Evolutionary conservation across 2,329 filamentous ascomycete species (phyloP).

Genomic region (Aspergillus spinulosporus): DNA sequence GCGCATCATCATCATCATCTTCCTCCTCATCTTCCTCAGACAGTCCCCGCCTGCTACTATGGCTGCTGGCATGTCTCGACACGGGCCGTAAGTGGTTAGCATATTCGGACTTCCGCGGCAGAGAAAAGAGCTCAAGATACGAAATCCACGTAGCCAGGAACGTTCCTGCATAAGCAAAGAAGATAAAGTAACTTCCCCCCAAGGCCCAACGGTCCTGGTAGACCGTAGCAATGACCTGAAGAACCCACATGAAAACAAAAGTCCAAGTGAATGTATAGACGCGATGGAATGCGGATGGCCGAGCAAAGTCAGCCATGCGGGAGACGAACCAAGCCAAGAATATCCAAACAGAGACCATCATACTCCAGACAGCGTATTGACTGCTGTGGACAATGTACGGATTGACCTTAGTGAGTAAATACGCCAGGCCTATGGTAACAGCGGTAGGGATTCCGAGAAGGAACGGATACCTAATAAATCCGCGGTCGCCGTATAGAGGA

Average conservation of each 20-base stretch:
- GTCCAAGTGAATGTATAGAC: conserved; percentile 82
- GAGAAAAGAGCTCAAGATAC: conserved; percentile 75
- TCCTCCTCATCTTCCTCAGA: conserved; percentile 44
- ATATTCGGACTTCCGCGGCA: conserved; percentile 71
- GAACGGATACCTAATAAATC: conserved; percentile 80
- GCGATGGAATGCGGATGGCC: conserved; percentile 83
- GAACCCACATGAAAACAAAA: conserved; percentile 70
- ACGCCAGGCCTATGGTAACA: conserved; percentile 70
- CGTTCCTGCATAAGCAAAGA: conserved; percentile 74
- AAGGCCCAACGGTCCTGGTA: conserved; percentile 73
- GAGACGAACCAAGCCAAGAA: conserved; percentile 80
- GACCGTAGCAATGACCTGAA: conserved; percentile 71
- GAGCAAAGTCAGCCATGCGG: conserved; percentile 72
- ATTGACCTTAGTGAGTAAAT: conserved; percentile 78
- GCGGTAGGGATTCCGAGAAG: conserved; percentile 68
- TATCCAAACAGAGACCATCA: conserved; percentile 80
- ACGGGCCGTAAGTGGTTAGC: conserved; percentile 57
- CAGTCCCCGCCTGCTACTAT: conserved; percentile 44
- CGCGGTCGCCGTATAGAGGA: conserved; percentile 71
- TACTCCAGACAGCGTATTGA: conserved; percentile 82
- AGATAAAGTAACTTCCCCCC: conserved; percentile 74
- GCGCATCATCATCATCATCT: conserved; percentile 36
- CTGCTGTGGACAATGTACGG: conserved; percentile 90
- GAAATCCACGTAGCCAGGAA: conserved; percentile 74
- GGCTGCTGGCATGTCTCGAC: conserved; percentile 37